Percentiles rank a stretch among this genome's conserved stretches.
Conservation (phyloP, 1,284 basidiomycete species). For the Cystobasidium pallidum region DNA sequence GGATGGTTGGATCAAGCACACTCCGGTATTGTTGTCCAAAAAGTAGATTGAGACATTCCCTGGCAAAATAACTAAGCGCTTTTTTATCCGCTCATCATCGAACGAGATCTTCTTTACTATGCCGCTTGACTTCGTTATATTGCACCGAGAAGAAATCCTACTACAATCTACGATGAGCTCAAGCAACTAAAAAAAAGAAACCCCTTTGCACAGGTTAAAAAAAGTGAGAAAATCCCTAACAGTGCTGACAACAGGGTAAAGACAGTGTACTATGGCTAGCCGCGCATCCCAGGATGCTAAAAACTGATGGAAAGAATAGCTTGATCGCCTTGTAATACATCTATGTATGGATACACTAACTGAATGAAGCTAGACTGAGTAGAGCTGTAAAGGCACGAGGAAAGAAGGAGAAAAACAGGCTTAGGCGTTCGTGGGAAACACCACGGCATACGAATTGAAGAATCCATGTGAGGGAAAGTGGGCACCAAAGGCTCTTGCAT, state of each 20-base stretch:
- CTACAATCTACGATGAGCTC: background rate
- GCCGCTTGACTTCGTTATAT: background rate
- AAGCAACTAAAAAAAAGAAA: background rate
- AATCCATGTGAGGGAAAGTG: too few species aligned
- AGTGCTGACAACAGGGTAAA: background rate
- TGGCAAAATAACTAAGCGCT: background rate
- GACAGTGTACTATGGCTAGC: background rate
- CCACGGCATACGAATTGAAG: background rate
- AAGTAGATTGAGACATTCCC: background rate
- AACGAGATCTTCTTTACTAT: background rate
- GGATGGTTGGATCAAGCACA: constrained; percentile 12
- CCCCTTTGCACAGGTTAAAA: too few species aligned
- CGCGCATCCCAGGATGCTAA: too few species aligned
- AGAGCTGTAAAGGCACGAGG: background rate
- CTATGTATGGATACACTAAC: background rate
- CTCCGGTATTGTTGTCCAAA: background rate
- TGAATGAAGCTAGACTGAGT: background rate
- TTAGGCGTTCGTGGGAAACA: too few species aligned
- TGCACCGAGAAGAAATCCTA: background rate
- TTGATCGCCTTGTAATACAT: background rate
- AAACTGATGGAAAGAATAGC: background rate
- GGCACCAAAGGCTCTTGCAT: too few species aligned
- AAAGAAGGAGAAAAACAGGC: too few species aligned
- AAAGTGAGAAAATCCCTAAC: too few species aligned
- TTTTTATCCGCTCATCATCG: background rate